These are phyloP conservation scores for Adansonia grandidieri DNA, from an alignment of 441 rosid genomes.

Conservation along the genomic window DNA sequence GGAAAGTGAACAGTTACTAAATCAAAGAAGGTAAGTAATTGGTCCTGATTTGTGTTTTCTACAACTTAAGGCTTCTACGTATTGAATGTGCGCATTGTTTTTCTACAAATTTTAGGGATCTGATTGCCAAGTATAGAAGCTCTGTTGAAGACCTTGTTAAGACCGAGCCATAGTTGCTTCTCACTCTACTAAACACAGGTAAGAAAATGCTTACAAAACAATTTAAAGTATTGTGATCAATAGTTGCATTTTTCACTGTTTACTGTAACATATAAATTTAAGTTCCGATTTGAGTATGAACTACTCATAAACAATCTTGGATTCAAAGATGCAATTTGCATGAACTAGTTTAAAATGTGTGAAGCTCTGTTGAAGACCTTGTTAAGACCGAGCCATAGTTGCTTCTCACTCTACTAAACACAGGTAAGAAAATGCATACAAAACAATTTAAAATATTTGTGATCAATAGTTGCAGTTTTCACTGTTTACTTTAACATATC, in stretches of 20 bases:
- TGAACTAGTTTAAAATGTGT: background rate
- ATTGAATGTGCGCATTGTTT: background rate
- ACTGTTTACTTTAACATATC: background rate
- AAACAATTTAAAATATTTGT: background rate
- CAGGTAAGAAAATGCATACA: conserved; percentile 3
- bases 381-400: conserved; percentile 51
- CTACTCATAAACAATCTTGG: background rate
- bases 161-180: conserved; percentile 49
- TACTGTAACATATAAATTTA: background rate
- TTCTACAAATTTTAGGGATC: conserved; percentile 54
- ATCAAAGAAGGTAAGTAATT: conserved; percentile 65
- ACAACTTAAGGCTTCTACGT: background rate
- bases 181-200: background rate
- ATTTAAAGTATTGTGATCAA: background rate
- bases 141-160: conserved; percentile 67
- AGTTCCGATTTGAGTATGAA: background rate
- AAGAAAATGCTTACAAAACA: background rate
- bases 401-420: conserved; percentile 12
- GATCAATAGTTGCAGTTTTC: background rate
- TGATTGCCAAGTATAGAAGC: conserved; percentile 60
- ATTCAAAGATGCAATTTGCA: background rate
- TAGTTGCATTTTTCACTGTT: background rate
- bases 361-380: conserved; percentile 64
- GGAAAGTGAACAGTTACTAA: conserved; percentile 69
- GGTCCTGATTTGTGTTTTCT: conserved; percentile 4